Evolutionary conservation across 768 basidiomycete genomes (phyloP).

Genomic region (Hericium coralloides): DNA sequence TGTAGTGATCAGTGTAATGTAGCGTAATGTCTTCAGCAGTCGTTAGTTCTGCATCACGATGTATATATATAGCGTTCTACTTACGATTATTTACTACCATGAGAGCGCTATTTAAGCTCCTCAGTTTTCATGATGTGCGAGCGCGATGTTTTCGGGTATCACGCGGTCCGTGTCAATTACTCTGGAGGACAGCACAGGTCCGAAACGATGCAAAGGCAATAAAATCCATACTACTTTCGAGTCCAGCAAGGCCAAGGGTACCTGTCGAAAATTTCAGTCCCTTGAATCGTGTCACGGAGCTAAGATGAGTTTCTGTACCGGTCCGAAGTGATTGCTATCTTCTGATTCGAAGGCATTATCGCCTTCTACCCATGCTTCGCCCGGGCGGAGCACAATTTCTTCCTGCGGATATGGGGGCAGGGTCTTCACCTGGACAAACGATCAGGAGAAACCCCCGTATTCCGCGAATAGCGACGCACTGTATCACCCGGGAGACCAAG

Average conservation of each 20-base stretch:
- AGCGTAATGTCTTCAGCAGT: no score
- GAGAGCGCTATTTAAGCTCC: no score
- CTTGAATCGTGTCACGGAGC: not conserved
- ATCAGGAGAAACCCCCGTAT: no score
- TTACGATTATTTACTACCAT: no score
- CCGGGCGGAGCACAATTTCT: constrained; percentile 7
- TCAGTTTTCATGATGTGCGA: no score
- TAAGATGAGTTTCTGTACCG: constrained; percentile 3
- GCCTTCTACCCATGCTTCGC: constrained; percentile 14
- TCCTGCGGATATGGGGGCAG: constrained; percentile 11
- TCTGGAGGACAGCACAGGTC: not conserved
- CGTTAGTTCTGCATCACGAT: no score
- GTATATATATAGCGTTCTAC: no score
- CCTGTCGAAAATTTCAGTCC: not conserved
- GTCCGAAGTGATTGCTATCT: constrained; percentile 15
- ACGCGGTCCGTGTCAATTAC: not conserved
- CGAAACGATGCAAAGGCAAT: not conserved
- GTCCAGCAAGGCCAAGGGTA: not conserved
- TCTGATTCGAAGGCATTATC: constrained; percentile 14
- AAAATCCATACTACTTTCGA: not conserved
- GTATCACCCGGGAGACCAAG: constrained; percentile 13
- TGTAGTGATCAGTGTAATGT: no score
- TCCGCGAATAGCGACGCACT: not conserved
- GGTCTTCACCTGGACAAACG: constrained; percentile 12
- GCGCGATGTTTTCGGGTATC: no score